Percentiles rank a stretch among this genome's conserved stretches.
These are phyloP conservation scores for Phaeosphaeria sp. DNA, from an alignment of 2,329 filamentous ascomycete genomes.

Conservation along the genomic window DNA sequence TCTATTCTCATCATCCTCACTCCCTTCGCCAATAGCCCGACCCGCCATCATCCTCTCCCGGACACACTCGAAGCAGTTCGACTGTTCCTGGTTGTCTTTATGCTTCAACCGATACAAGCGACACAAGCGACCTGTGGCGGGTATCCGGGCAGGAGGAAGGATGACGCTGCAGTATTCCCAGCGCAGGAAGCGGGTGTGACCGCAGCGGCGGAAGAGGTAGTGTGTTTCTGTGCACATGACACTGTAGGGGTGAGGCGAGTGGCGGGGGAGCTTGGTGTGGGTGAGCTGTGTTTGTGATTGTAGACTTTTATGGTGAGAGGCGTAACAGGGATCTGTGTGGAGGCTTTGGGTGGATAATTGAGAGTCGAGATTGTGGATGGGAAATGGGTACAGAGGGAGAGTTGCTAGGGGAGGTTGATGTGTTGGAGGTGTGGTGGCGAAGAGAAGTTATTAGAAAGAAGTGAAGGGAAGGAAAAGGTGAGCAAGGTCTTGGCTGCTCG, in stretches of 20 bases:
- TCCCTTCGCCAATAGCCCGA: not conserved
- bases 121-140: conserved; percentile 11
- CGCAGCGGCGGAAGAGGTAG: conserved; percentile 15
- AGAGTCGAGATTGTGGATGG: too few species aligned
- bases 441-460: too few species aligned
- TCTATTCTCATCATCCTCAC: not conserved
- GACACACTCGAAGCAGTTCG: conserved; percentile 17
- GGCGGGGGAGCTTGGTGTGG: not conserved
- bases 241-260: not conserved
- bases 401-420: too few species aligned
- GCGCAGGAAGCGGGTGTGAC: conserved; percentile 9
- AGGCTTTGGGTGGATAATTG: too few species aligned
- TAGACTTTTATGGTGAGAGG: too few species aligned
- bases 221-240: conserved; percentile 19
- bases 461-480: too few species aligned
- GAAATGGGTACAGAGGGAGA: too few species aligned
- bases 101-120: conserved; percentile 11
- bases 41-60: conserved; percentile 1
- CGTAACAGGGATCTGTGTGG: too few species aligned
- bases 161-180: conserved; percentile 23
- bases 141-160: not conserved
- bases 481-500: too few species aligned
- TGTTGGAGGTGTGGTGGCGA: too few species aligned
- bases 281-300: not conserved
- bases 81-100: conserved; percentile 11